Conservation (phyloP, 2,329 filamentous ascomycete genomes). For the Akanthomyces muscarius region DNA sequence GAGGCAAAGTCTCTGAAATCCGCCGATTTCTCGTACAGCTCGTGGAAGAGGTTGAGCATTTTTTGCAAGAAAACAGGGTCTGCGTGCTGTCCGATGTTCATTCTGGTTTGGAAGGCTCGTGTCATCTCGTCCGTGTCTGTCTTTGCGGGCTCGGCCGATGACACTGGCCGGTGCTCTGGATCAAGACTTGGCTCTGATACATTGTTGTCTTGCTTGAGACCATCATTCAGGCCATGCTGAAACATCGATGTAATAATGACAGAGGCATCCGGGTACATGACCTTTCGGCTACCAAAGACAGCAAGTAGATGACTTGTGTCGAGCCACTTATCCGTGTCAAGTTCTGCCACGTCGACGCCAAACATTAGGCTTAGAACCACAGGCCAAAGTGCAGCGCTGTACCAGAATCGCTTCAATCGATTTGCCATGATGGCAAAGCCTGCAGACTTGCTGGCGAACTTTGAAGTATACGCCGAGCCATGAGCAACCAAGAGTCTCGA, state of each 20-base stretch:
- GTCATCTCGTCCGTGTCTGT: neutral
- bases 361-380: conserved; percentile 88
- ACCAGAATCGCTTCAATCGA: conserved; percentile 84
- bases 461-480: conserved; percentile 74
- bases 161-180: neutral
- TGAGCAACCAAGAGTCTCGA: conserved; percentile 79
- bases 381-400: conserved; percentile 77
- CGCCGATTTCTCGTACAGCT: conserved; percentile 71
- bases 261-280: conserved; percentile 74
- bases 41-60: conserved; percentile 72
- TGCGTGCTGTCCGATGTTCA: conserved; percentile 3
- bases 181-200: neutral
- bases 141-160: neutral
- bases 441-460: conserved; percentile 78
- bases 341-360: conserved; percentile 70
- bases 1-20: conserved; percentile 80
- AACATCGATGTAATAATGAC: conserved; percentile 82
- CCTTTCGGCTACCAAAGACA: conserved; percentile 63
- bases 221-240: conserved; percentile 73
- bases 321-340: conserved; percentile 70
- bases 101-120: conserved; percentile 16
- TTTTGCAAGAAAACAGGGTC: conserved; percentile 63
- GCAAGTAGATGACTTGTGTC: conserved; percentile 71
- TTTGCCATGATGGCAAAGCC: conserved; percentile 84
- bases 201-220: conserved; percentile 52